Evolutionary conservation across 2,329 filamentous ascomycete species (phyloP).

Genomic region (Xylariomycetidae sp.): DNA sequence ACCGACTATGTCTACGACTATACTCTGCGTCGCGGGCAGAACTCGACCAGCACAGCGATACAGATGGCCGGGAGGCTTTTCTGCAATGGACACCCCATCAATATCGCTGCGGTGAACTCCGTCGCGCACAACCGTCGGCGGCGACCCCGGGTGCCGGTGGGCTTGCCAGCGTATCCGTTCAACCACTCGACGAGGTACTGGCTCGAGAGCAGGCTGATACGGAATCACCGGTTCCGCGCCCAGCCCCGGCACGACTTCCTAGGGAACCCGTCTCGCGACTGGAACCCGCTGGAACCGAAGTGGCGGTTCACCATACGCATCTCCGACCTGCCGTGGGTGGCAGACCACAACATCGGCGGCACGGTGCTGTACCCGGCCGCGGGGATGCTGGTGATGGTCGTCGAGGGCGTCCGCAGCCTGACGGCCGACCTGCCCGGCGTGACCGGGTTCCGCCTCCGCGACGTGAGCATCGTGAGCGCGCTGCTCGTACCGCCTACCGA

Average conservation of each 20-base stretch:
- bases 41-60: not conserved
- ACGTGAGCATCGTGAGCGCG: constrained; percentile 5
- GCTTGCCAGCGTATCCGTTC: constrained; percentile 7
- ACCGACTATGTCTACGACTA: not conserved
- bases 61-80: not conserved
- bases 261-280: constrained; percentile 5
- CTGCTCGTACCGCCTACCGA: constrained; percentile 3
- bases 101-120: not conserved
- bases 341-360: constrained; percentile 4
- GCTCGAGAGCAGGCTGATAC: constrained; percentile 3
- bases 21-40: not conserved
- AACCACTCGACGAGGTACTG: constrained; percentile 5
- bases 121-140: constrained; percentile 2
- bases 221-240: not conserved
- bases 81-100: not conserved
- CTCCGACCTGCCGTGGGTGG: constrained; percentile 4
- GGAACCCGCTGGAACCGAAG: constrained; percentile 9
- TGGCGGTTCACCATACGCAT: constrained; percentile 7
- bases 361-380: constrained; percentile 5
- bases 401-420: constrained; percentile 3
- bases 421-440: not conserved
- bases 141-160: not conserved
- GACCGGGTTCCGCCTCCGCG: constrained; percentile 2
- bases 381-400: constrained; percentile 4
- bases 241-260: constrained; percentile 1